These are phyloP conservation scores for Boletus huronensis DNA, from an alignment of 768 basidiomycete species.

Conservation along the genomic window DNA sequence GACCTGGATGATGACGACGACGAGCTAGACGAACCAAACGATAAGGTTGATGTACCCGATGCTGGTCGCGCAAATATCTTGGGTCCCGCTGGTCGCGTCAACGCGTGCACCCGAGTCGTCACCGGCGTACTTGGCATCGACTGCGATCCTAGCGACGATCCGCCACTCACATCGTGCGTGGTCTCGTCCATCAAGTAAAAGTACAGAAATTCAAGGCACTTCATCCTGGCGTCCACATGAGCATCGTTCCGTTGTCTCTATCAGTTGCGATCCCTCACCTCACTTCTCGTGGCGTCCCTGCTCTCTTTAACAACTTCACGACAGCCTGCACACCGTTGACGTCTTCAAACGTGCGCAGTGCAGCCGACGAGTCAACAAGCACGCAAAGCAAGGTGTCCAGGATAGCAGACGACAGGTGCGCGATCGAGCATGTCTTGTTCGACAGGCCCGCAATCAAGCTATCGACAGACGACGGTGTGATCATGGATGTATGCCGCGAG, in stretches of 20 bases:
- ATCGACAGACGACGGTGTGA: constrained; percentile 16
- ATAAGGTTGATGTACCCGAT: constrained; percentile 16
- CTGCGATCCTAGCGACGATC: constrained; percentile 22
- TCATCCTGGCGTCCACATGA: constrained; percentile 61
- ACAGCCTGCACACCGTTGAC: constrained; percentile 74
- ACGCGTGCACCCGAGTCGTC: constrained; percentile 23
- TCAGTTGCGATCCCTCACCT: constrained; percentile 67
- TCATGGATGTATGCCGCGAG: constrained; percentile 57
- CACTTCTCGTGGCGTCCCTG: constrained; percentile 82
- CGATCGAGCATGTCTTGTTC: constrained; percentile 16
- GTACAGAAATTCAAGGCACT: constrained; percentile 92
- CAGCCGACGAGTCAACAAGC: constrained; percentile 78
- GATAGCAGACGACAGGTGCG: constrained; percentile 64
- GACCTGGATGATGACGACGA: constrained; percentile 33
- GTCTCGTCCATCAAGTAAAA: constrained; percentile 91
- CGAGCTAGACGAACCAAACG: constrained; percentile 24
- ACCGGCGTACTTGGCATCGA: constrained; percentile 33
- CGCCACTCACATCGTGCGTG: constrained; percentile 14
- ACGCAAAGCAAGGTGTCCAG: constrained; percentile 85
- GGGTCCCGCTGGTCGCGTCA: constrained; percentile 15
- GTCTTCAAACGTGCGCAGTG: constrained; percentile 77
- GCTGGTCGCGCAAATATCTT: constrained; percentile 25
- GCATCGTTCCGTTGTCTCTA: background rate
- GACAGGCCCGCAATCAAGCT: constrained; percentile 6
- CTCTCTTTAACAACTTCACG: constrained; percentile 84